Base-by-base conservation (phyloP, 192 early-diverging fungal species). In the Piromyces finnis region DNA sequence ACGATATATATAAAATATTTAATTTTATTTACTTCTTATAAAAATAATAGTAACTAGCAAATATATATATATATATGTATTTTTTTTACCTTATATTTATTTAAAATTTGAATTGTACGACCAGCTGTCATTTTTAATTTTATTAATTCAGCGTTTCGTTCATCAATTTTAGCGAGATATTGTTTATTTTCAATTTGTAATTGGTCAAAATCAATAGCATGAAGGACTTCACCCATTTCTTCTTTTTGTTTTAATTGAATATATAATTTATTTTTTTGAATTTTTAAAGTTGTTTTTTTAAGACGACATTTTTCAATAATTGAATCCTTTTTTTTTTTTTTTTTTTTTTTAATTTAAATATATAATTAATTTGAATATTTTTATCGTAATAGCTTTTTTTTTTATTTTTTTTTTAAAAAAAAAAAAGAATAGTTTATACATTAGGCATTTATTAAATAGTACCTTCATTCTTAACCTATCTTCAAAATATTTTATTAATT, bases 121-220 rank as follows among this genome's bases (percentile, higher is more conserved):
- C 89, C 89, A 5, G 89, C 89, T 0, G 88, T 88, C 88, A 90
- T 89, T 81, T 91, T 91, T 9, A 91, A 80, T 82, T 90, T 90
- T n/a, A 91, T 80, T 77, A 91, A 80, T 82, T 91, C 89, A 15
- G 85, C 51, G 51, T 91, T 91, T 16, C 89, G 84, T 78, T 91
- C 89, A 80, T 91, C 89, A 37, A 91, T 91, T 81, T 91, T 91
- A 17, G 85, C 84, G 59, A 89, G 82, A 79, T 91, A 91, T 81
- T 91, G 89, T 77, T 90, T 88, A 83, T 91, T 91, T 78, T 91
- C 89, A 68, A 91, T 91, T 81, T 91, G 89, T 18, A 91, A 84
- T 84, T 91, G 89, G 79, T 91, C 89, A 82, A 91, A 91, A 79
- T 91, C 89, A 79, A 91, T 91, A 17, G 89, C 89, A 79, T 91